Base-by-base conservation (phyloP, 2,329 filamentous ascomycete species). In the Calonectria pauciramosa region DNA sequence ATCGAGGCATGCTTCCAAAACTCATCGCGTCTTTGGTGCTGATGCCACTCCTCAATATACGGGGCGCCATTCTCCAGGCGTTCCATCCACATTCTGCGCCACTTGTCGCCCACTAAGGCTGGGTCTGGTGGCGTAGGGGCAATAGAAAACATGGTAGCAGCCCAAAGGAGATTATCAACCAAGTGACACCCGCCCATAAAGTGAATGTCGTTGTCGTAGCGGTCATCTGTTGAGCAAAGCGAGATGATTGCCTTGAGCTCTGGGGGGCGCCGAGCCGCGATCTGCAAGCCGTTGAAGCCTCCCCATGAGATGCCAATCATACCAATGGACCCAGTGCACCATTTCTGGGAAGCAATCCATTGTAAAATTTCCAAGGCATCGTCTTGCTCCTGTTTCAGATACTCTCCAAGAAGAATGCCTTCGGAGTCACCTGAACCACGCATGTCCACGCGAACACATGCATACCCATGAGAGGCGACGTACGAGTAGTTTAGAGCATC, bases 241-340 rank as follows among this genome's bases (percentile, higher is more conserved):
- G 54, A 59, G 32, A 59, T 59, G 54, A 59, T 38, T 14, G 54
- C 54, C 11, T 59, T 59, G 30, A 70, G 54, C 26, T 70, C 68
- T 14, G 28, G 38, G 3, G 68, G 68, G 2, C 41, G 68, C 16
- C 54, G 54, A 41, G 68, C 68, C 5, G 68, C 68, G 30, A 70
- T 16, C 36, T 70, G 68, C 54, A 71, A 44, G 20, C 68, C 59
- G 30, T 71, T 71, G 59, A 71, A 71, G 4, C 68, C 68, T 20
- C 68, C 68, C 68, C 68, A 71, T 18, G 68, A 71, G 32, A 71
- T 71, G n/a, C 68, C 68, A 34, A 71, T 71, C 56, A 71, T 71
- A 16, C 68, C 68, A 26, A 71, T 71, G 2, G 56, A 71, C 4
- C 68, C 68, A 23, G 68, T 71, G 32, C 68, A 71, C 68, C 68